Conservation (phyloP, 2,329 filamentous ascomycete genomes). For the Drechslerella dactyloides region DNA sequence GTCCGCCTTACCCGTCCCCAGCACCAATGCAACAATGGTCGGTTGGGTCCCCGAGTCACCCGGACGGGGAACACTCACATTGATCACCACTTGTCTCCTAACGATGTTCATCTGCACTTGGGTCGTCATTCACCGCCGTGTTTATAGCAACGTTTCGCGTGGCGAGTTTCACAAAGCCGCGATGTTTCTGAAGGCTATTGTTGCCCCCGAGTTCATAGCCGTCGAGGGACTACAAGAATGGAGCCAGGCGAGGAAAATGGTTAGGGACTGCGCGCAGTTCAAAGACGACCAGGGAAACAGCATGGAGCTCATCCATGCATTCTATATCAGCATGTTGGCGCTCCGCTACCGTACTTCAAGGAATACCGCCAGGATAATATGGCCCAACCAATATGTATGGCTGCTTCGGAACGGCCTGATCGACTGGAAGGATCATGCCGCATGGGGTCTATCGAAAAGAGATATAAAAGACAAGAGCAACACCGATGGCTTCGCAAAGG, state of each 20-base stretch:
- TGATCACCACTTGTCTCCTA: constrained; percentile 56
- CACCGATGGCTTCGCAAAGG: constrained; percentile 56
- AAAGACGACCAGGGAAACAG: constrained; percentile 52
- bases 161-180: constrained; percentile 54
- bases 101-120: constrained; percentile 58
- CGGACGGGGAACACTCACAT: constrained; percentile 56
- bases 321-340: constrained; percentile 57
- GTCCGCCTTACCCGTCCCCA: too few species aligned
- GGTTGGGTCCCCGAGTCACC: constrained; percentile 56
- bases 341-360: constrained; percentile 55
- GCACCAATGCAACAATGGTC: constrained; percentile 49
- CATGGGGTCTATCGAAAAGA: constrained; percentile 55
- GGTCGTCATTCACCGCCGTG: constrained; percentile 57
- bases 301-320: constrained; percentile 56
- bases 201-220: constrained; percentile 58
- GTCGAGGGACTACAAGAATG: constrained; percentile 58
- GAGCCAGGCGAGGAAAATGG: constrained; percentile 56
- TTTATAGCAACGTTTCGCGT: constrained; percentile 52
- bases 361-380: constrained; percentile 55
- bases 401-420: constrained; percentile 55
- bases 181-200: constrained; percentile 56
- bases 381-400: constrained; percentile 57
- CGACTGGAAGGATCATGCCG: constrained; percentile 55
- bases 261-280: constrained; percentile 53
- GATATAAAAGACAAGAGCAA: constrained; percentile 57